phyloP scores from a whole-genome alignment of 1,284 basidiomycete species.

The Cutaneotrichosporon spelunceum region DNA sequence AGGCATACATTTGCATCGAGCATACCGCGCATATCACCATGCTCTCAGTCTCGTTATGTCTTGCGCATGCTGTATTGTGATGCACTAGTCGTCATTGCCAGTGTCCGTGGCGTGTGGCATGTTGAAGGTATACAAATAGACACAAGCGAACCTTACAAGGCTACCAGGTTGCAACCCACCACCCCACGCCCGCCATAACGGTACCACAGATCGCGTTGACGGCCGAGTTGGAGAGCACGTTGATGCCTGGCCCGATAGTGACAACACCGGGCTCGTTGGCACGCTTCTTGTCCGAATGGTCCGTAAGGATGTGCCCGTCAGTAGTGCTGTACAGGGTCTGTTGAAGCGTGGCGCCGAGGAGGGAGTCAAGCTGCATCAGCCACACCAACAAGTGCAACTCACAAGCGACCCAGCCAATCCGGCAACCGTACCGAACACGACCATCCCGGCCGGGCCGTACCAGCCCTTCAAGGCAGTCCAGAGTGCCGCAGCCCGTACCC shows the following conservation, averaged over 20 bases:
- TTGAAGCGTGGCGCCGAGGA: slow-evolving; percentile 85
- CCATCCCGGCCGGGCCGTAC: slow-evolving; percentile 48
- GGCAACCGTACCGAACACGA: slow-evolving; percentile 61
- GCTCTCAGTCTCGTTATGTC: slow-evolving; percentile 3
- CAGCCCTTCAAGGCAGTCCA: background rate
- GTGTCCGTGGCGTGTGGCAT: background rate
- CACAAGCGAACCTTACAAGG: background rate
- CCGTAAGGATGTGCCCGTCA: slow-evolving; percentile 66
- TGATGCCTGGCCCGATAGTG: slow-evolving; percentile 63
- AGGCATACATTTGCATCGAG: slow-evolving; percentile 15
- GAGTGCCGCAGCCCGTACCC: background rate
- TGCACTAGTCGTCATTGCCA: slow-evolving; percentile 1
- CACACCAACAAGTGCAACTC: slow-evolving; percentile 35
- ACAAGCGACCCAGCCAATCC: slow-evolving; percentile 76
- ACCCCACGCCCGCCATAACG: slow-evolving; percentile 36
- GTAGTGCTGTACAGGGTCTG: slow-evolving; percentile 68
- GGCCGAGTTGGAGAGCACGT: slow-evolving; percentile 66
- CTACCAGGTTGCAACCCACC: slow-evolving; percentile 27
- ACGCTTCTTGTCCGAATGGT: slow-evolving; percentile 51
- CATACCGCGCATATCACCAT: slow-evolving; percentile 10
- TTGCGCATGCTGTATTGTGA: slow-evolving; percentile 10
- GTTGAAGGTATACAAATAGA: background rate
- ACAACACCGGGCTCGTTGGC: slow-evolving; percentile 50
- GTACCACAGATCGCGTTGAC: slow-evolving; percentile 41
- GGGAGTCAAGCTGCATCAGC: slow-evolving; percentile 62